Conservation (phyloP, 257 asterid genomes). For the Solanum piurae region DNA sequence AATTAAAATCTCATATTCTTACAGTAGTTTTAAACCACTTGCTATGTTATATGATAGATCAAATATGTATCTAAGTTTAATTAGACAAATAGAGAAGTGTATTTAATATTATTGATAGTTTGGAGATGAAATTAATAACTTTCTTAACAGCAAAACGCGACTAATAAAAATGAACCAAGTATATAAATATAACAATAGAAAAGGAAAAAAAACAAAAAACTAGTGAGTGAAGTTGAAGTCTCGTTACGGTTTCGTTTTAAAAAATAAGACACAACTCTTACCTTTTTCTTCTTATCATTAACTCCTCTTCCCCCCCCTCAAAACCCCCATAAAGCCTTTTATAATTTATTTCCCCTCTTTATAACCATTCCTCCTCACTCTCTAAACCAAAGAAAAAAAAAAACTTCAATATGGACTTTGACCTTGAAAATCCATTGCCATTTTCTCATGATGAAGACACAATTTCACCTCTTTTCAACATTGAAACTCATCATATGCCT, state of each 20-base stretch:
- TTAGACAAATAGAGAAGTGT: accelerated
- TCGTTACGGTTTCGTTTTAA: constrained; percentile 7
- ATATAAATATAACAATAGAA: no score
- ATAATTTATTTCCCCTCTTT: neutral
- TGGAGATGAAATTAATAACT: accelerated
- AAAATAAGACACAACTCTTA: constrained; percentile 10
- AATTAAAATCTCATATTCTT: no score
- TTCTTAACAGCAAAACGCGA: no score
- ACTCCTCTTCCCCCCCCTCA: neutral
- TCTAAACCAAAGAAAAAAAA: neutral
- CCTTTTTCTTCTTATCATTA: constrained; percentile 6
- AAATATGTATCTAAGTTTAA: neutral
- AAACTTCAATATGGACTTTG: constrained; percentile 29
- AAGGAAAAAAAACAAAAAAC: neutral
- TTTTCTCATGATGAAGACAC: neutral
- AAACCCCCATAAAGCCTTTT: neutral
- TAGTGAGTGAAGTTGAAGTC: constrained; percentile 12
- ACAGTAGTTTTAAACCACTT: neutral
- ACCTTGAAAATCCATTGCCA: constrained; percentile 62
- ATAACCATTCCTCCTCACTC: neutral
- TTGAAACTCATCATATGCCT: constrained; percentile 56
- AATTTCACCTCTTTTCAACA: constrained; percentile 9
- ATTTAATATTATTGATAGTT: no score
- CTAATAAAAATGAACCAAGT: no score
- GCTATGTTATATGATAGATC: neutral